Evolutionary conservation across 73 alveolate species (phyloP).

Genomic region (Uronychia setigera): DNA sequence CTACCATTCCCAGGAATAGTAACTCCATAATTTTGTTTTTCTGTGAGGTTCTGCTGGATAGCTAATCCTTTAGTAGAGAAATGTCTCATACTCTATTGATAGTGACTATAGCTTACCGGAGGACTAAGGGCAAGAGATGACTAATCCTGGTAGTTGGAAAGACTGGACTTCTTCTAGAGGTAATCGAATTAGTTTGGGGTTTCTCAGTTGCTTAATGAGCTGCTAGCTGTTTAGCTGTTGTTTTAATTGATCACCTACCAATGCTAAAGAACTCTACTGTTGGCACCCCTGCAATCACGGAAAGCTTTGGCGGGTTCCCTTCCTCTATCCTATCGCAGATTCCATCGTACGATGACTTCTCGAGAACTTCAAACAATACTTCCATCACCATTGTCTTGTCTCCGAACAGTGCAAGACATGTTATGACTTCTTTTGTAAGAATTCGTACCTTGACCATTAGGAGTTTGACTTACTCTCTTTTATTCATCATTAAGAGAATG

Average conservation of each 20-base stretch:
- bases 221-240: neutral
- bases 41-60: no score
- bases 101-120: neutral
- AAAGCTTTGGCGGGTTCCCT: neutral
- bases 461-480: neutral
- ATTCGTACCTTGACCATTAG: neutral
- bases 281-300: neutral
- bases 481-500: neutral
- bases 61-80: neutral
- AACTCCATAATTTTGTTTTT: no score
- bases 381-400: conserved; percentile 8
- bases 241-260: neutral
- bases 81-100: neutral
- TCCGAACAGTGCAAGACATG: neutral
- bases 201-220: neutral
- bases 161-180: conserved; percentile 3
- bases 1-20: no score
- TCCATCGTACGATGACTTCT: neutral
- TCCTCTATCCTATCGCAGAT: neutral
- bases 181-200: neutral
- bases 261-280: neutral
- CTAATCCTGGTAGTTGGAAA: neutral
- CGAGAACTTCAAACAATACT: neutral
- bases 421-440: neutral
- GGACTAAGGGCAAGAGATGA: neutral